Base-by-base conservation (phyloP, 225 moss, liverwort and hornwort species). In the Polytrichum formosum region DNA sequence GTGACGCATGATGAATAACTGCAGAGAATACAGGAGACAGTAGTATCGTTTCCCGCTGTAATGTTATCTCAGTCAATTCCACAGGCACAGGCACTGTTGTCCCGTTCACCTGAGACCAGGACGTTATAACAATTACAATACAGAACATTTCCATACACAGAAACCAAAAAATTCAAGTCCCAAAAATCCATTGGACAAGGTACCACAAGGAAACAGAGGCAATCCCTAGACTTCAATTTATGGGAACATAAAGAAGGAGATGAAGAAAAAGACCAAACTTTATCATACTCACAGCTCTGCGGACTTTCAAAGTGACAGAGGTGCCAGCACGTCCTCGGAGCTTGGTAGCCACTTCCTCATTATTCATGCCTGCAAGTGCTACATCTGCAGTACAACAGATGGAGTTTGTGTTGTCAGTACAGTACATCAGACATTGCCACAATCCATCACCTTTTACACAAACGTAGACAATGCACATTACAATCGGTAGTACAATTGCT, bases 261-360 rank as follows among this genome's bases (percentile, higher is more conserved):
- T 37, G 9, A 37, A 46, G 16, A 46, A 13, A 46, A 46, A 46
- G 3, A 46, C 46, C 16, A 46, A 46, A 46, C 2, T 46, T 46
- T 7, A 56, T 33, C 54, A 74, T 35, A 76, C 87, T 74, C 82
- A 91, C 92, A 74, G 81, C 75, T 75, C 97, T 92, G 75, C 91
- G 91, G 81, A 98, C 73, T 79, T 85, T 88, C 79, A 98, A 73
- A 55, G 94, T 98, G 72, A 98, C 97, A 16, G 87, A 90, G 67
- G 97, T 94, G 63, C 97, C 97, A 71, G 97, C 92, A 53, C 92
- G 94, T 63, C 97, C 97, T 58, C 97, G 83, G 64, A 98, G 85
- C 69, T 16, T 91, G 29, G 82, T 94, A 54, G 97, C 97, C 63
- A 92, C 97, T 66, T 91, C 90, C 61, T 98, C 97, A 33, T 92